Evolutionary conservation across 352 stramenopile species (phyloP).

Genomic region (Elongisporangium anandrum): DNA sequence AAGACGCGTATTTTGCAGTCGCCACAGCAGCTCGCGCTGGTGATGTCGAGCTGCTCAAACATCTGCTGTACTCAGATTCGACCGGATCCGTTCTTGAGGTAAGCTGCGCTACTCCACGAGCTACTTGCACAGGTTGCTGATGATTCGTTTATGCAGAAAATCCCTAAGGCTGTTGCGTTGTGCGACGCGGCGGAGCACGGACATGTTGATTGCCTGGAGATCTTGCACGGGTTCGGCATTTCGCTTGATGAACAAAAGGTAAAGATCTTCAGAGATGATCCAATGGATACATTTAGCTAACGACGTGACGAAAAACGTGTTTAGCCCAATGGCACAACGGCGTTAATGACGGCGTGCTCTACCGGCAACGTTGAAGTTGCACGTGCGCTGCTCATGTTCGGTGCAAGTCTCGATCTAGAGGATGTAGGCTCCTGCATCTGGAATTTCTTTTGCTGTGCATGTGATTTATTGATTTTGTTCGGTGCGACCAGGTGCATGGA

Average conservation of each 20-base stretch:
- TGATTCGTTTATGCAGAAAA: conserved; percentile 32
- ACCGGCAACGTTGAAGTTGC: conserved; percentile 84
- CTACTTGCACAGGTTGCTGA: background rate
- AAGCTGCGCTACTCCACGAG: conserved; percentile 2
- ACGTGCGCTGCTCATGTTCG: conserved; percentile 80
- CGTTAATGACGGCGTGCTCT: conserved; percentile 83
- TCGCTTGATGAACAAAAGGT: conserved; percentile 85
- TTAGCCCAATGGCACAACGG: conserved; percentile 72
- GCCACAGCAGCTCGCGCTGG: conserved; percentile 65
- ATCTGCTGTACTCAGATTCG: conserved; percentile 66
- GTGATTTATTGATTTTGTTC: background rate
- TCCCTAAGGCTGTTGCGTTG: conserved; percentile 69
- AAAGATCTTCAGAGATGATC: no score
- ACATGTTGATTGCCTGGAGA: conserved; percentile 80
- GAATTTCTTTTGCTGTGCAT: background rate
- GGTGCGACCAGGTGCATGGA: conserved; percentile 51
- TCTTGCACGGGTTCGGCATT: conserved; percentile 74
- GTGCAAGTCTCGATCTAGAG: conserved; percentile 77
- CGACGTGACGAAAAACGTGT: background rate
- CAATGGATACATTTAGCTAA: conserved; percentile 1
- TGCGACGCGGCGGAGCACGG: conserved; percentile 80
- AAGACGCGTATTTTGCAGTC: conserved; percentile 74
- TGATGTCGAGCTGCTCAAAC: conserved; percentile 67
- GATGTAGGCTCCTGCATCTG: conserved; percentile 35
- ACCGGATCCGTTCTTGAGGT: conserved; percentile 60